A percentile compares a stretch with the other conserved stretches of the same genome.
phyloP scores from a whole-genome alignment of 2,329 filamentous ascomycete genomes.

The Exutisphaerella laricina region DNA sequence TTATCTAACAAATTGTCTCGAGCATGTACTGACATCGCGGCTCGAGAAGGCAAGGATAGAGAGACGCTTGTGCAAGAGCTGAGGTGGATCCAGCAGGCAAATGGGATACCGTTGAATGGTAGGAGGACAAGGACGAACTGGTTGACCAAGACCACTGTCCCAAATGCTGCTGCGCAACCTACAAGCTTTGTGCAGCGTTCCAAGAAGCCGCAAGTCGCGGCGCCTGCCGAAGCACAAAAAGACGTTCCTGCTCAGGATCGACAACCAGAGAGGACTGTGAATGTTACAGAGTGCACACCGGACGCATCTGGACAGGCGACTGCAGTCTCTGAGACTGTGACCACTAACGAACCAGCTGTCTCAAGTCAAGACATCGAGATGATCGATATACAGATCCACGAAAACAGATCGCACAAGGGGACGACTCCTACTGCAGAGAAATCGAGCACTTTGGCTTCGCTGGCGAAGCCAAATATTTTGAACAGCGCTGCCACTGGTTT shows the following conservation, averaged over 20 bases:
- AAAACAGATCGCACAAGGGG: too few relatives aligned
- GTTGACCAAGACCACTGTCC: too few relatives aligned
- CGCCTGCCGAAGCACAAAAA: too few relatives aligned
- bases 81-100: neutral
- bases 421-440: too few relatives aligned
- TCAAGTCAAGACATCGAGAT: neutral
- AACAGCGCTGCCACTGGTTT: too few relatives aligned
- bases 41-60: neutral
- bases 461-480: too few relatives aligned
- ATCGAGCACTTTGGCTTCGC: too few relatives aligned
- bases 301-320: too few relatives aligned
- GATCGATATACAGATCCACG: too few relatives aligned
- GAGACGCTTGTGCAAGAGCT: conserved; percentile 1
- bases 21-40: neutral
- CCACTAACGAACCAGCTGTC: neutral
- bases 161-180: neutral
- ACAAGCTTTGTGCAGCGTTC: neutral
- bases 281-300: too few relatives aligned
- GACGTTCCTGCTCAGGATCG: neutral
- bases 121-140: neutral
- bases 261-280: neutral
- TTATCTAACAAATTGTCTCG: conserved; percentile 7
- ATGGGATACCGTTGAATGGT: conserved; percentile 4
- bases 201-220: neutral
- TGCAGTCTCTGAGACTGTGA: too few relatives aligned